These are phyloP conservation scores for Calocybe indica DNA, from an alignment of 768 basidiomycete species.

Conservation along the genomic window DNA sequence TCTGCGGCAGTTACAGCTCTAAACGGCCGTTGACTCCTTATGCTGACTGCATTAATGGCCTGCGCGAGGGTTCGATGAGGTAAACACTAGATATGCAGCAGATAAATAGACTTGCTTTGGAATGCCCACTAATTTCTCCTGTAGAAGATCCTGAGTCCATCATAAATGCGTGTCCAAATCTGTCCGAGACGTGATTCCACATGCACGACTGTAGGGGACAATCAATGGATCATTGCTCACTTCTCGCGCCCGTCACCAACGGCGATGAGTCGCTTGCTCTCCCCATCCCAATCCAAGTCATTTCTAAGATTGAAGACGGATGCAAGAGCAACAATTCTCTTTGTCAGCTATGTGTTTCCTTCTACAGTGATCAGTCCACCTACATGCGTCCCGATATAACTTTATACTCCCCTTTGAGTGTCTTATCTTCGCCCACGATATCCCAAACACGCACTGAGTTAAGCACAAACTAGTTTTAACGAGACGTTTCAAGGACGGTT, in stretches of 20 bases:
- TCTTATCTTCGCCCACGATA: constrained; percentile 77
- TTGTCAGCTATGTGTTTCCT: neutral
- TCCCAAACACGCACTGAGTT: constrained; percentile 86
- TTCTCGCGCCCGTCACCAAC: constrained; percentile 91
- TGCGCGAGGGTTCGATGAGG: constrained; percentile 17
- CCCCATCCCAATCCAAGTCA: constrained; percentile 94
- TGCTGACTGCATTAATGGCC: constrained; percentile 84
- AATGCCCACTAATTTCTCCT: constrained; percentile 87
- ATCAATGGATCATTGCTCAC: constrained; percentile 28
- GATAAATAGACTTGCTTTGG: constrained; percentile 50
- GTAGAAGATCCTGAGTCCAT: constrained; percentile 79
- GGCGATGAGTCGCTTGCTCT: constrained; percentile 92
- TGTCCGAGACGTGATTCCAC: constrained; percentile 18
- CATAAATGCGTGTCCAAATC: constrained; percentile 81
- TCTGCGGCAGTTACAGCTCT: constrained; percentile 87
- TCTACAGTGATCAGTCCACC: constrained; percentile 13
- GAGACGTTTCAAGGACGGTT: neutral
- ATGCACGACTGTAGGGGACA: neutral
- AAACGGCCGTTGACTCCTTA: constrained; percentile 86
- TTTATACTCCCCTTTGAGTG: constrained; percentile 76
- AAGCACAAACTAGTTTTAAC: neutral
- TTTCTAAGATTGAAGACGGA: constrained; percentile 43
- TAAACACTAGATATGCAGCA: neutral
- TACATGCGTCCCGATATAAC: constrained; percentile 71
- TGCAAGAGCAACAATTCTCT: neutral